These are phyloP conservation scores for Volvox africanus DNA, from an alignment of 139 green algal genomes.

Conservation along the genomic window DNA sequence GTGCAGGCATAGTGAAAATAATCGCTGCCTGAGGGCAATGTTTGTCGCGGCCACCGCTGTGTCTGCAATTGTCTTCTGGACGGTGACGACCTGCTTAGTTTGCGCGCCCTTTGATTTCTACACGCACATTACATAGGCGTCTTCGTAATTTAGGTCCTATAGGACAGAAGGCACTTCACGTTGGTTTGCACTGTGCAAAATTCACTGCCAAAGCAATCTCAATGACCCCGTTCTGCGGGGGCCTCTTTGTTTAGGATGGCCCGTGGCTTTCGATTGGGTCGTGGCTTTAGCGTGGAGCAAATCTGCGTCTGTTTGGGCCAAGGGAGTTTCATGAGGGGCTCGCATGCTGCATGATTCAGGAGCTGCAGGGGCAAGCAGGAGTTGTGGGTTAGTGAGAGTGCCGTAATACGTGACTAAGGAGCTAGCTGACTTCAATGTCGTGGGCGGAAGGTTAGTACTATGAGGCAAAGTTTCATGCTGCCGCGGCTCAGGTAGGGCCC, in stretches of 20 bases:
- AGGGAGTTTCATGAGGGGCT: neutral
- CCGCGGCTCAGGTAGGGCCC: neutral
- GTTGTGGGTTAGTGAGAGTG: constrained; percentile 4
- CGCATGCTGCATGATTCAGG: neutral
- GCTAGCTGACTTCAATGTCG: neutral
- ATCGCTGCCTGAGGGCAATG: neutral
- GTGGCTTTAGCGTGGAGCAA: neutral
- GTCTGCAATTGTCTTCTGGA: neutral
- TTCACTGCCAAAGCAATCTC: constrained; percentile 11
- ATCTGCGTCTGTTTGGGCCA: constrained; percentile 2
- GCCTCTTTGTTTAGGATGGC: neutral
- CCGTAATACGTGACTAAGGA: neutral
- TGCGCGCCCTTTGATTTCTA: neutral
- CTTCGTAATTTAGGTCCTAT: constrained; percentile 9
- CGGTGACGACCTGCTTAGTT: neutral
- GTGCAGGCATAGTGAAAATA: neutral
- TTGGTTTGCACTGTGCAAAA: constrained; percentile 1
- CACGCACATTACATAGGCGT: neutral
- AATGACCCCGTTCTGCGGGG: neutral
- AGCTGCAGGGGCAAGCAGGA: constrained; percentile 17
- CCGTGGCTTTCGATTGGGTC: neutral
- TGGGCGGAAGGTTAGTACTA: neutral
- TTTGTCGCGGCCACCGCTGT: neutral
- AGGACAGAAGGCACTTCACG: constrained; percentile 12
- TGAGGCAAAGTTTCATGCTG: neutral